Evolutionary conservation across 75 land plant species (phyloP).

Genomic region (Selaginella moellendorffii): DNA sequence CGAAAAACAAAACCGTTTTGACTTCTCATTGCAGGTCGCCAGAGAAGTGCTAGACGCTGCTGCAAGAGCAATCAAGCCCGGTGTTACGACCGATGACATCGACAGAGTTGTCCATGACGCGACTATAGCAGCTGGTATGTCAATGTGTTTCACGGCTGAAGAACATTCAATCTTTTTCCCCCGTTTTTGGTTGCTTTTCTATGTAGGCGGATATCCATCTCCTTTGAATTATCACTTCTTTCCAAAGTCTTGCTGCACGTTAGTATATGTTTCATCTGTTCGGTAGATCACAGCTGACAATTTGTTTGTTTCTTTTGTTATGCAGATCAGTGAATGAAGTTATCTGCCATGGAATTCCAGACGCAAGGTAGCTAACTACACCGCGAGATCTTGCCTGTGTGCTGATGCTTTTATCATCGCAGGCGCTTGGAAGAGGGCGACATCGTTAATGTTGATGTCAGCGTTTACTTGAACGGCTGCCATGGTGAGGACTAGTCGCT

Average conservation of each 20-base stretch:
- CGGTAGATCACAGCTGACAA: neutral
- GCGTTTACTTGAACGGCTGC: conserved; percentile 73
- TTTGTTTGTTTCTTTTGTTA: neutral
- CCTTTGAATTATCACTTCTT: conserved; percentile 95
- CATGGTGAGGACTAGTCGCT: conserved; percentile 44
- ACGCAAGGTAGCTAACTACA: conserved; percentile 73
- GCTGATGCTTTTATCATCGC: conserved; percentile 9
- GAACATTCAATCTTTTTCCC: neutral
- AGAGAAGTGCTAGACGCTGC: conserved; percentile 92
- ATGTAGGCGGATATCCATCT: conserved; percentile 92
- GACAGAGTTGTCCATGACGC: conserved; percentile 86
- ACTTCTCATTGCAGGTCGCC: conserved; percentile 41
- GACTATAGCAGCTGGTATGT: conserved; percentile 71
- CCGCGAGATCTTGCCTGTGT: too few relatives aligned
- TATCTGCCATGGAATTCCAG: conserved; percentile 98
- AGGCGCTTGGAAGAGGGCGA: conserved; percentile 95
- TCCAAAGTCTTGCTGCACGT: conserved; percentile 99
- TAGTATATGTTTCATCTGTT: conserved; percentile 26
- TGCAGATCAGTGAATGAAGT: conserved; percentile 94
- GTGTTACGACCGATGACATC: conserved; percentile 95
- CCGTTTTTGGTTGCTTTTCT: neutral
- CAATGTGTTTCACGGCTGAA: too few relatives aligned
- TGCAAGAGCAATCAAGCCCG: conserved; percentile 76
- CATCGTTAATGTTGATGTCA: conserved; percentile 96
- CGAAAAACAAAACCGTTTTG: neutral